These are phyloP conservation scores for Podila verticillata DNA, from an alignment of 192 early-diverging fungal genomes.

Conservation along the genomic window DNA sequence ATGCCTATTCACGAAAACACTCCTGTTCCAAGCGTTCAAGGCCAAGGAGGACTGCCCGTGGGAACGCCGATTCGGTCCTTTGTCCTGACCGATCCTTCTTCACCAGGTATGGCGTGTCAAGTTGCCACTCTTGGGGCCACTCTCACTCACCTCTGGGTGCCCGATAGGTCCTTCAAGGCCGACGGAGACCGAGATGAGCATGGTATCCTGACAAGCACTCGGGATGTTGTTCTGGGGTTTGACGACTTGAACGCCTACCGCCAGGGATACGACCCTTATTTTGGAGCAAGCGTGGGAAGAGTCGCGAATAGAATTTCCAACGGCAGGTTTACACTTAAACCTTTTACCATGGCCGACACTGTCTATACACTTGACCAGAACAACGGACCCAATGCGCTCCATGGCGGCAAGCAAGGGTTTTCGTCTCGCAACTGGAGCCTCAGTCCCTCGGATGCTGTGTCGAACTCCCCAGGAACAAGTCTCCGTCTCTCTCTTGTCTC, in stretches of 20 bases:
- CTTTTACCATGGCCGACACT: slow-evolving; percentile 28
- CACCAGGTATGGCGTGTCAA: slow-evolving; percentile 46
- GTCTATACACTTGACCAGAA: slow-evolving; percentile 68
- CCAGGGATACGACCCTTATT: slow-evolving; percentile 70
- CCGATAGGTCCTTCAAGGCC: slow-evolving; percentile 49
- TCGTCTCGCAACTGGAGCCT: slow-evolving; percentile 72
- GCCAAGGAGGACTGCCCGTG: slow-evolving; percentile 28
- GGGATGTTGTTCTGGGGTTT: slow-evolving; percentile 84
- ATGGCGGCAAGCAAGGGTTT: slow-evolving; percentile 81
- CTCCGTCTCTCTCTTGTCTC: slow-evolving; percentile 69
- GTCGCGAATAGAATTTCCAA: slow-evolving; percentile 78
- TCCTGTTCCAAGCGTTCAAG: slow-evolving; percentile 17
- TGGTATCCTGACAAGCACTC: slow-evolving; percentile 30
- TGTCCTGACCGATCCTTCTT: slow-evolving; percentile 27
- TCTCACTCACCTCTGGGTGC: slow-evolving; percentile 71
- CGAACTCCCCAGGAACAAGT: slow-evolving; percentile 43
- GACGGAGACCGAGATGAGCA: background rate
- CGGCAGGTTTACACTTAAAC: slow-evolving; percentile 69
- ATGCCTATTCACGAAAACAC: slow-evolving; percentile 31
- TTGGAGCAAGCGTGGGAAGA: slow-evolving; percentile 82
- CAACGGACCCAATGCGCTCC: slow-evolving; percentile 83
- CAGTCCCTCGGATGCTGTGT: no score
- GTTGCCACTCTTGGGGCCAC: slow-evolving; percentile 75
- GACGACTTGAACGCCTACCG: slow-evolving; percentile 60
- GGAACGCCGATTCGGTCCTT: slow-evolving; percentile 43